Evolutionary conservation across 2,329 filamentous ascomycete genomes (phyloP).

Genomic region (Madurella mycetomatis): DNA sequence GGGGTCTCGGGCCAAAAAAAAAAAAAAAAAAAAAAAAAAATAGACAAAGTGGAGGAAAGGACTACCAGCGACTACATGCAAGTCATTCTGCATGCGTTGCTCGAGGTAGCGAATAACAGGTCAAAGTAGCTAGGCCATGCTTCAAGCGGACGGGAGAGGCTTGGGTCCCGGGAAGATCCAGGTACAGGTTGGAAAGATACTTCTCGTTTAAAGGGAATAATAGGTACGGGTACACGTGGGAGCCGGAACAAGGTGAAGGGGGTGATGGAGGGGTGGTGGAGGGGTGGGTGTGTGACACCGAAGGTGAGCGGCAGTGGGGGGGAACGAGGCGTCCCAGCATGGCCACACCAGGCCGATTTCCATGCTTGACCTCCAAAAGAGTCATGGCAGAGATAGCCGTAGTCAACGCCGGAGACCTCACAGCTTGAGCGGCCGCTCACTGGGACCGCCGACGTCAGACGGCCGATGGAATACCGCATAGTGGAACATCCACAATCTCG

Average conservation of each 20-base stretch:
- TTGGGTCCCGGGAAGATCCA: conserved; percentile 10
- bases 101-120: conserved; percentile 6
- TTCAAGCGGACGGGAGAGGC: conserved; percentile 12
- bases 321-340: conserved; percentile 8
- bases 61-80: neutral
- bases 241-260: neutral
- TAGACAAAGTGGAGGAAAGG: too few species aligned
- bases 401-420: neutral
- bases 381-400: conserved; percentile 1
- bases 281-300: neutral
- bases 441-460: neutral
- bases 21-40: too few species aligned
- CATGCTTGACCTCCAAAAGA: neutral
- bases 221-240: neutral
- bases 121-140: conserved; percentile 5
- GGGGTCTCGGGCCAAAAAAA: too few species aligned
- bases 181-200: conserved; percentile 5
- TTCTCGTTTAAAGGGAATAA: neutral
- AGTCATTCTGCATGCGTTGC: conserved; percentile 8
- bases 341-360: conserved; percentile 12
- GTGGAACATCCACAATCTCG: neutral
- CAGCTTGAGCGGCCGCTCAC: conserved; percentile 6
- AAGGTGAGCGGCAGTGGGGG: neutral
- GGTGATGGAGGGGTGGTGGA: neutral
- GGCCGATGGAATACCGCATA: too few species aligned